phyloP scores from a whole-genome alignment of 2,329 filamentous ascomycete genomes.

The Penicillium sp. region DNA sequence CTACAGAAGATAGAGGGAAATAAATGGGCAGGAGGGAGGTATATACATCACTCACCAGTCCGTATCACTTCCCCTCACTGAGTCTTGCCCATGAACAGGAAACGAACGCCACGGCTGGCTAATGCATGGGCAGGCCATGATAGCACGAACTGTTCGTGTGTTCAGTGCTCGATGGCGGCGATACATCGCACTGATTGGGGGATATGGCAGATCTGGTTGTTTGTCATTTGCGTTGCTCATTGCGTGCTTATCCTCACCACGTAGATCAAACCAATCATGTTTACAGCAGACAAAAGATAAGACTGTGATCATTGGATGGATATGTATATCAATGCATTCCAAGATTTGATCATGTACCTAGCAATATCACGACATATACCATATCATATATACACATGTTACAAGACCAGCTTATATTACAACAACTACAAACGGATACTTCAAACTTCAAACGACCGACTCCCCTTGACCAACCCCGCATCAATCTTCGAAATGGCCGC shows the following conservation, averaged over 20 bases:
- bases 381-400: neutral
- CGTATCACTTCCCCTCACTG: too few species aligned
- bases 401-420: neutral
- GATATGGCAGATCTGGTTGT: neutral
- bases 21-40: too few species aligned
- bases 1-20: too few species aligned
- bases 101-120: too few species aligned
- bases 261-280: neutral
- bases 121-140: too few species aligned
- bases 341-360: too few species aligned
- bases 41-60: too few species aligned
- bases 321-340: neutral
- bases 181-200: neutral
- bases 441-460: conserved; percentile 62
- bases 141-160: neutral
- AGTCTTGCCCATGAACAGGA: too few species aligned
- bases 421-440: conserved; percentile 1
- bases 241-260: neutral
- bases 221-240: neutral
- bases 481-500: conserved; percentile 68
- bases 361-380: too few species aligned
- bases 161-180: neutral
- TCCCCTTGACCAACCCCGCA: conserved; percentile 78
- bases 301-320: neutral
- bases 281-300: neutral